Percentiles rank a stretch among this genome's conserved stretches.
These are phyloP conservation scores for Didymella pinodella DNA, from an alignment of 2,329 filamentous ascomycete genomes.

Conservation along the genomic window DNA sequence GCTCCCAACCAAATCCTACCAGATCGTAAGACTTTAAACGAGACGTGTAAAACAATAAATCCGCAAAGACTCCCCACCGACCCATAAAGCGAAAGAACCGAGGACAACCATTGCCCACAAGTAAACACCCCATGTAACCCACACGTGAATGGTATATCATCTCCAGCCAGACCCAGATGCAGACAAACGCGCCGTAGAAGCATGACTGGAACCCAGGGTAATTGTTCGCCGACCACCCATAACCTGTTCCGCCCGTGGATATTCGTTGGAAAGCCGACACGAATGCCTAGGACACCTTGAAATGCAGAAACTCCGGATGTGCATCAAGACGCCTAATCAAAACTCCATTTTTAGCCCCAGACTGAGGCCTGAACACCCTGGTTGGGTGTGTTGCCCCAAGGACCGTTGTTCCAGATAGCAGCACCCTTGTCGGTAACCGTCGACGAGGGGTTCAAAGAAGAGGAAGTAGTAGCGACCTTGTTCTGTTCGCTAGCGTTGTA, in stretches of 20 bases:
- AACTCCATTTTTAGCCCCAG: slow-evolving; percentile 73
- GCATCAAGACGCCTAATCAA: slow-evolving; percentile 49
- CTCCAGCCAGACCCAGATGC: slow-evolving; percentile 40
- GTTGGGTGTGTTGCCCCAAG: slow-evolving; percentile 76
- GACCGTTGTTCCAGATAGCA: slow-evolving; percentile 76
- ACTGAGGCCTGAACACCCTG: slow-evolving; percentile 91
- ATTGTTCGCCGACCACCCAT: slow-evolving; percentile 47
- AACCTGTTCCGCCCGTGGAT: slow-evolving; percentile 43
- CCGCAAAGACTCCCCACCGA: slow-evolving; percentile 38
- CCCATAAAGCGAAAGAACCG: slow-evolving; percentile 29
- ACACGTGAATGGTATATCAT: slow-evolving; percentile 43
- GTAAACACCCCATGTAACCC: slow-evolving; percentile 44
- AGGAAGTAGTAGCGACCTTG: slow-evolving; percentile 58
- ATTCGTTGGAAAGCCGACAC: slow-evolving; percentile 48
- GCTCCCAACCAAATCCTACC: slow-evolving; percentile 26
- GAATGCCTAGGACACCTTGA: slow-evolving; percentile 52
- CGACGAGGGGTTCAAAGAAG: slow-evolving; percentile 65
- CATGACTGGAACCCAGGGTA: slow-evolving; percentile 41
- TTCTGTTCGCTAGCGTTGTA: slow-evolving; percentile 67
- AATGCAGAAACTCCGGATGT: slow-evolving; percentile 55
- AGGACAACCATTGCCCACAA: slow-evolving; percentile 35
- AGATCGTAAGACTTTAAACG: slow-evolving; percentile 21
- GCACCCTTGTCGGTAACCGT: slow-evolving; percentile 55
- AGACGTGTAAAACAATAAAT: slow-evolving; percentile 29
- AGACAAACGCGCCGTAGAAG: slow-evolving; percentile 43